Evolutionary conservation across 106 monocot species (phyloP).

Genomic region (Allium fistulosum): DNA sequence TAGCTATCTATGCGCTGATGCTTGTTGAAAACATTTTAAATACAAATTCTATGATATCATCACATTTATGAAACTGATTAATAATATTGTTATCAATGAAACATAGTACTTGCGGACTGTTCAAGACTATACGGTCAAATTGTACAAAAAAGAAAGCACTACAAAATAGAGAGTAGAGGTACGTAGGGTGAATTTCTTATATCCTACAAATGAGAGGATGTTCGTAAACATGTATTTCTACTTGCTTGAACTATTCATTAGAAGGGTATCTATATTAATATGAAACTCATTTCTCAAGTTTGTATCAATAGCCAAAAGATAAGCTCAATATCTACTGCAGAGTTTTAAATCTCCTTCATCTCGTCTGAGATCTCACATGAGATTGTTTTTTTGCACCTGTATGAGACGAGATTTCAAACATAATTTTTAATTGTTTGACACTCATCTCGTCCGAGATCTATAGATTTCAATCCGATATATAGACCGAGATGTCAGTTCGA

Average conservation of each 20-base stretch:
- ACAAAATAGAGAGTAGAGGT: too few species aligned
- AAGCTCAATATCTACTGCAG: neutral
- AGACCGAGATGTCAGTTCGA: too few species aligned
- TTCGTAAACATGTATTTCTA: neutral
- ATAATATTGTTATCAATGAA: neutral
- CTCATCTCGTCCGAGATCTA: too few species aligned
- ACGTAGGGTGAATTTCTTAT: neutral
- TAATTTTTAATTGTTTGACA: too few species aligned
- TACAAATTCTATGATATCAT: neutral
- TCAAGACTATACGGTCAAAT: neutral
- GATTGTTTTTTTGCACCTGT: too few species aligned
- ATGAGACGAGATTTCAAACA: too few species aligned
- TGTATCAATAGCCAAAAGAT: neutral
- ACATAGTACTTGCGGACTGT: neutral
- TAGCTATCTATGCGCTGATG: neutral
- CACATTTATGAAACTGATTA: constrained; percentile 1
- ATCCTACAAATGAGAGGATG: neutral
- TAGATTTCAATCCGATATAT: too few species aligned
- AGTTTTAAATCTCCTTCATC: too few species aligned
- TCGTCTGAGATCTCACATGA: too few species aligned
- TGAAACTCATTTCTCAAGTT: neutral
- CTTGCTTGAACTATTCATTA: neutral
- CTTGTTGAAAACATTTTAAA: neutral
- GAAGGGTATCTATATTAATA: neutral
- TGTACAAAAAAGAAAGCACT: too few species aligned